A percentile compares a stretch with the other conserved stretches of the same genome.
These are phyloP conservation scores for Thielaviopsis populi DNA, from an alignment of 2,329 filamentous ascomycete species.

Conservation along the genomic window DNA sequence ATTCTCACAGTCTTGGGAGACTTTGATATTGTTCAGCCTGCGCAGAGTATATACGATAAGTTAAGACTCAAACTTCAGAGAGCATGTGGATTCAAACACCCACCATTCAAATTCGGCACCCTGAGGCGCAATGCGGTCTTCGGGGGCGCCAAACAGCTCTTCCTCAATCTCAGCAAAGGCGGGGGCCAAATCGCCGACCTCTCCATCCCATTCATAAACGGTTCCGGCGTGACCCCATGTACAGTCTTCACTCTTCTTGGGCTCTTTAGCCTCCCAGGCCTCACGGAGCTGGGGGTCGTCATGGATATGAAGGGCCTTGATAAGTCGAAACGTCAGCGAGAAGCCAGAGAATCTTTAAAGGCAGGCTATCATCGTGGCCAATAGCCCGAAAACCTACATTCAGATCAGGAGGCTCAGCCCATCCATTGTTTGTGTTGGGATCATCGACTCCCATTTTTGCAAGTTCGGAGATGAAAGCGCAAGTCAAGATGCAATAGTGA, in stretches of 20 bases:
- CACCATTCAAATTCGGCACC: conserved; percentile 13
- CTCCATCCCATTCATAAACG: conserved; percentile 72
- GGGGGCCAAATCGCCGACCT: conserved; percentile 74
- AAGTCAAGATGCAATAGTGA: not conserved
- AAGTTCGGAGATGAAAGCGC: not conserved
- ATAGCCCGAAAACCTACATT: not conserved
- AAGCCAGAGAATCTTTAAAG: not conserved
- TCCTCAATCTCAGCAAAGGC: conserved; percentile 53
- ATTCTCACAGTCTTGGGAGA: conserved; percentile 40
- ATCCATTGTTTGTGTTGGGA: not conserved
- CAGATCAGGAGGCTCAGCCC: not conserved
- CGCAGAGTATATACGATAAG: not conserved
- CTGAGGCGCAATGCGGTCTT: conserved; percentile 26
- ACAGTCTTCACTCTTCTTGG: not conserved
- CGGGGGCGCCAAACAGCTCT: conserved; percentile 53
- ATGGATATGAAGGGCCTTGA: not conserved
- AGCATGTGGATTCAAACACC: conserved; percentile 20
- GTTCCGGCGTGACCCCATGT: conserved; percentile 12
- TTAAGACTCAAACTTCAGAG: not conserved
- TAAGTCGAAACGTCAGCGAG: not conserved
- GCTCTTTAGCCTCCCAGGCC: not conserved
- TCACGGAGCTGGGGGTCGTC: not conserved
- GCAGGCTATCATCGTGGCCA: not conserved
- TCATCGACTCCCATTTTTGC: not conserved
- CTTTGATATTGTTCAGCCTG: conserved; percentile 40